A percentile compares a stretch with the other conserved stretches of the same genome.
phyloP scores from a whole-genome alignment of 176 grass and related monocot species.

The Phyllostachys edulis region DNA sequence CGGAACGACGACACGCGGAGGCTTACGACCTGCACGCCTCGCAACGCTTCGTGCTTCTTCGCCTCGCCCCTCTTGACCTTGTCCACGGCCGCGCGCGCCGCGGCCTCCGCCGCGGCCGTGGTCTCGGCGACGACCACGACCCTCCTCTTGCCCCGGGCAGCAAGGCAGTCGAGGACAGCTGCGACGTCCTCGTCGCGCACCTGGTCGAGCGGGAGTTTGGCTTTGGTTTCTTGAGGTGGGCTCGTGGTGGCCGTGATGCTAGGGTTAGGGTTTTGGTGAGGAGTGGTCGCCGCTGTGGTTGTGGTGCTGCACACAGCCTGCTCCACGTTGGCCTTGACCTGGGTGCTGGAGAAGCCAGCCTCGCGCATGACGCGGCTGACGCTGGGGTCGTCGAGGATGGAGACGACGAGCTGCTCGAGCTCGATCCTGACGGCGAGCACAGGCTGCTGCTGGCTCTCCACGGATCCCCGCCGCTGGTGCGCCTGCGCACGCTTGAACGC shows the following conservation, averaged over 20 bases:
- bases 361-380: slow-evolving; percentile 95
- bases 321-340: slow-evolving; percentile 91
- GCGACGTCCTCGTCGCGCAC: slow-evolving; percentile 59
- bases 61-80: slow-evolving; percentile 56
- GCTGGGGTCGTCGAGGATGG: slow-evolving; percentile 96
- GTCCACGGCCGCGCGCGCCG: slow-evolving; percentile 45
- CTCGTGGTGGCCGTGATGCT: slow-evolving; percentile 31
- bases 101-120: slow-evolving; percentile 50
- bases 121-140: slow-evolving; percentile 70
- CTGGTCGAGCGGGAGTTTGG: slow-evolving; percentile 19
- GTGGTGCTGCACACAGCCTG: slow-evolving; percentile 56
- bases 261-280: slow-evolving; percentile 56
- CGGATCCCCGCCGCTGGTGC: slow-evolving; percentile 77
- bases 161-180: slow-evolving; percentile 57
- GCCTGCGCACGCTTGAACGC: slow-evolving; percentile 96
- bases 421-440: slow-evolving; percentile 87
- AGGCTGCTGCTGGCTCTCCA: slow-evolving; percentile 90
- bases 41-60: slow-evolving; percentile 45
- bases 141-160: slow-evolving; percentile 47
- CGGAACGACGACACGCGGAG: slow-evolving; percentile 68
- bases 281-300: slow-evolving; percentile 14
- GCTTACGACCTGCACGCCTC: slow-evolving; percentile 53
- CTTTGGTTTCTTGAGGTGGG: slow-evolving; percentile 45
- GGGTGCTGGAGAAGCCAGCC: slow-evolving; percentile 94
- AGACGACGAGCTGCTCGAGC: slow-evolving; percentile 89